Base-by-base conservation (phyloP, 768 basidiomycete species). In the Holtermannia corniformis region DNA sequence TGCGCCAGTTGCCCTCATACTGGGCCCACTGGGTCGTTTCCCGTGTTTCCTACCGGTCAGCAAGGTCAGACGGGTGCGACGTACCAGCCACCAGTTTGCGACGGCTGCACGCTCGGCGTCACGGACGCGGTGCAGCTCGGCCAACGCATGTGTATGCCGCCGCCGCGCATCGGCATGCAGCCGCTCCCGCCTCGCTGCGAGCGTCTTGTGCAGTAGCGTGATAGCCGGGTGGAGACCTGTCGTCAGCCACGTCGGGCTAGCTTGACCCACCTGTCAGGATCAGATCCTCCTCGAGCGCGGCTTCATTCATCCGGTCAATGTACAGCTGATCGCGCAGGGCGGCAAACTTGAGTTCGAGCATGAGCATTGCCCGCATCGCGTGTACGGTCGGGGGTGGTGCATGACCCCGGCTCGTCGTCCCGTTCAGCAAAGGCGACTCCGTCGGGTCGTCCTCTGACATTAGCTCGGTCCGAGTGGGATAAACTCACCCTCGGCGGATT, bases 311-410 rank as follows among this genome's bases (percentile, higher is more conserved):
- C 70, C 91, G 86, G 74, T 97, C 93, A 19, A 96, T 78, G 70
- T 92, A 96, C 14, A 96, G 77, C 47, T 82, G 77, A 68, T 96
- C 91, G 44, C 93, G 75, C 51, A 96, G 72, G 26, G 85, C 73
- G 0, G 92, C 91, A 71, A 91, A 95, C 64, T 87, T 88, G 73
- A 96, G 81, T 67, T 99, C 93, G 61, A 99, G 92, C 43, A 77
- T 79, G 2, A 92, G 85, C 5, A 96, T 75, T 0, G 85, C 84
- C 54, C 91, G 89, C 52, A 97, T 78, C 0, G 90, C 90, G 63
- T 93, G 90, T n/a, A 63, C 20, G 2, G 64, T 67, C 3, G 64
- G 65, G n/a, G 64, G 61, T 14, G 67, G 54, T 4, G 60, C 51
- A 44, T 61, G 57, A 22, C 46, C 47, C 23, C 44, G 47, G 42